A percentile compares a stretch with the other conserved stretches of the same genome.
Conservation (phyloP, 345 rosid genomes). For the Rhizophora apiculata region DNA sequence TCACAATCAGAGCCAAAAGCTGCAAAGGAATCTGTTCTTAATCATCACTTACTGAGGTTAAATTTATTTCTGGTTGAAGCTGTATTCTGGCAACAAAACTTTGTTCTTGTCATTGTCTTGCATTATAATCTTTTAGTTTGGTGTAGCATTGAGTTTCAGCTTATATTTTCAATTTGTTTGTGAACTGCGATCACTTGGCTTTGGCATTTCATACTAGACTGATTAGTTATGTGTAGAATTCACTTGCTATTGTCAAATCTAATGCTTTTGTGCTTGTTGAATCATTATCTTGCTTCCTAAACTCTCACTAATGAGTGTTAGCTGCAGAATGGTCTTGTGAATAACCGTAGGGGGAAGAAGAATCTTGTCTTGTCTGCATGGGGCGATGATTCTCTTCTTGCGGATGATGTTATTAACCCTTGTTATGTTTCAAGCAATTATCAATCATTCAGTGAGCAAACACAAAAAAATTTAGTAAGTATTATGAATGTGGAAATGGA, state of each 20-base stretch:
- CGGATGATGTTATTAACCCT: conserved; percentile 70
- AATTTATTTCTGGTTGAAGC: not conserved
- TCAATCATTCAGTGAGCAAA: conserved; percentile 61
- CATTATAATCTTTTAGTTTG: not conserved
- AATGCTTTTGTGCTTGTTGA: not conserved
- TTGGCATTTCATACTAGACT: not conserved
- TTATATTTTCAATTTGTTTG: no score
- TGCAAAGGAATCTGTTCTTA: not conserved
- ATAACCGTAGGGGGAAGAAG: conserved; percentile 79
- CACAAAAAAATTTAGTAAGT: conserved; percentile 70
- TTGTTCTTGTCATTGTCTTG: not conserved
- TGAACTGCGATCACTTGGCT: not conserved
- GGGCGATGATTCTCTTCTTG: conserved; percentile 82
- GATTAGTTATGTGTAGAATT: not conserved
- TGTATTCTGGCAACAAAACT: not conserved
- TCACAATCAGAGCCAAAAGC: not conserved
- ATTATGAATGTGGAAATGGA: conserved; percentile 2
- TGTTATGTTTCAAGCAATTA: conserved; percentile 54
- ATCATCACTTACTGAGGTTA: not conserved
- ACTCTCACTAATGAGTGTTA: not conserved
- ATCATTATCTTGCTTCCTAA: not conserved
- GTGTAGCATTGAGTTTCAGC: no score
- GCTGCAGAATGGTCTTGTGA: conserved; percentile 65
- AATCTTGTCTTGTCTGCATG: conserved; percentile 89
- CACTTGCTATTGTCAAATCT: conserved; percentile 3